Evolutionary conservation across 306 rosid species (phyloP).

Genomic region (Glycine latifolia): DNA sequence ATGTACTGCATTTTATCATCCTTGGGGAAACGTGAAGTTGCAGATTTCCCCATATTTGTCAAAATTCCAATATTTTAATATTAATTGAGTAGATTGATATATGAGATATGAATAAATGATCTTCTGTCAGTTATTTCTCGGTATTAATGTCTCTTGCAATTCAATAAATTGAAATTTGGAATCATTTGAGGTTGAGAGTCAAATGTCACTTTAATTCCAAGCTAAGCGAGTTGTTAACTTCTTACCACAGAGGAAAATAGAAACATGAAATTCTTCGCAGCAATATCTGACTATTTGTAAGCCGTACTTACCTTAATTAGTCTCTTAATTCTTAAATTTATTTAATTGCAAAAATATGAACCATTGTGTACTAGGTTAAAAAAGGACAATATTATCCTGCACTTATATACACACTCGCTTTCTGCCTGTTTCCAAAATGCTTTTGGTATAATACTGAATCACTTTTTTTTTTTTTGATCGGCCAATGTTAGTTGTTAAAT

Average conservation of each 20-base stretch:
- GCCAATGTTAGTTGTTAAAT: no score
- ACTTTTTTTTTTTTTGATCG: no score
- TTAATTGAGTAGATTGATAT: background rate
- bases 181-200: background rate
- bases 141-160: background rate
- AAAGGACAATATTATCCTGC: background rate
- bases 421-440: background rate
- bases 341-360: background rate
- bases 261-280: background rate
- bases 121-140: background rate
- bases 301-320: background rate
- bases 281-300: background rate
- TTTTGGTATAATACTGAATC: background rate
- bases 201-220: conserved; percentile 5
- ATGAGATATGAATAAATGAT: conserved; percentile 12
- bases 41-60: background rate
- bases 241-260: background rate
- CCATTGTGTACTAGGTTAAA: background rate
- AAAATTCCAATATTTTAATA: background rate
- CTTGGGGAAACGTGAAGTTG: background rate
- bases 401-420: background rate
- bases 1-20: background rate
- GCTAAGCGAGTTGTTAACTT: background rate
- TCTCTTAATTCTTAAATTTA: background rate
- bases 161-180: background rate